Evolutionary conservation across 2,329 filamentous ascomycete species (phyloP), one percentile per base, ranked within the genome.

Genomic region (Mycogone perniciosa): DNA sequence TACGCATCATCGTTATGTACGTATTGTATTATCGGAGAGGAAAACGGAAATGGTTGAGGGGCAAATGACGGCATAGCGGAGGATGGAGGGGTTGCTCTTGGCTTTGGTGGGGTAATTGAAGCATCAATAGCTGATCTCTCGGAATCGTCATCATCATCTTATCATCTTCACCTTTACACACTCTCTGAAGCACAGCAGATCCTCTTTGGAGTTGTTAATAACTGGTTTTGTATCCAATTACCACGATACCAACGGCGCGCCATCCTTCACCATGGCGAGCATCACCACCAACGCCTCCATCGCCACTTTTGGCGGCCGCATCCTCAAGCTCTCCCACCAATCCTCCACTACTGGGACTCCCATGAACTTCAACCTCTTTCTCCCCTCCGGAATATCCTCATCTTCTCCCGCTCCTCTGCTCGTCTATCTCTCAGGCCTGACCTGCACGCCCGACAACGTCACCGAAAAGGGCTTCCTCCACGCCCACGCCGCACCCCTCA

Each of bases 281-380:
- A 77, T 58, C 56, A 88, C 87, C 67, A 95, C 87, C 59, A 95
- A 88, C 68, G 86, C 89, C 54, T 89, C 87, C 56, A 96, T 97
- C 71, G 80, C 85, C 75, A 88, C 84, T 68, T 97, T 96, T 67
- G 92, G 91, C 67, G 93, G 93, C 67, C 90, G 90, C 73, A 86
- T 99, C 54, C 81, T 96, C 62, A 97, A 99, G 78, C 88, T 99
- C 55, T 83, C 85, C 61, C 93, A 99, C 79, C 73, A 85, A 65
- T 89, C 91, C 50, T 74, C 79, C 58, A 79, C 82, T 55, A 95
- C 89, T 51, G 82, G 81, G 61, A 96, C 89, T 59, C 84, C 90
- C 62, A 99, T 97, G 92, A 82, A 81, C 66, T 81, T 97, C 64
- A 95, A 95, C 74, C 79, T 99, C 62, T 99, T 88, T 75, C 80